Percentiles rank a stretch among this genome's conserved stretches.
These are phyloP conservation scores for Hypericum androsaemum DNA, from an alignment of 345 rosid species.

Conservation along the genomic window DNA sequence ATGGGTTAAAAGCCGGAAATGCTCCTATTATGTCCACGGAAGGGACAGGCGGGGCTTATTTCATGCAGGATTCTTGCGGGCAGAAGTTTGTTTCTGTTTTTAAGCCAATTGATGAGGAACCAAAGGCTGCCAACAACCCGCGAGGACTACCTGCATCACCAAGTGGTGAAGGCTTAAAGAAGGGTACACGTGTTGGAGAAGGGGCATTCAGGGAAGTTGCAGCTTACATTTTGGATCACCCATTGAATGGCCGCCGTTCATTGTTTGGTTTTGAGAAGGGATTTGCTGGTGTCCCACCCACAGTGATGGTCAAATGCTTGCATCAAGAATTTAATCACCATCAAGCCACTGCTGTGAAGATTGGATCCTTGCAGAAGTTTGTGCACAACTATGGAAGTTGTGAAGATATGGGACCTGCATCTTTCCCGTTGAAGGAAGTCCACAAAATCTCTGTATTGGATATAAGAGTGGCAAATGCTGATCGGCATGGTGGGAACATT, in stretches of 20 bases:
- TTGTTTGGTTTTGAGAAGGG: slow-evolving; percentile 20
- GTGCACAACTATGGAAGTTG: slow-evolving; percentile 33
- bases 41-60: slow-evolving; percentile 41
- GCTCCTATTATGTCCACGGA: slow-evolving; percentile 33
- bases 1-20: slow-evolving; percentile 26
- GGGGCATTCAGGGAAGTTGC: slow-evolving; percentile 43
- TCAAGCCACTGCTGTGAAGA: slow-evolving; percentile 14
- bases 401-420: slow-evolving; percentile 37
- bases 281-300: slow-evolving; percentile 38
- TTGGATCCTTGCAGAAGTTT: slow-evolving; percentile 40
- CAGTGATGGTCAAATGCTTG: slow-evolving; percentile 25
- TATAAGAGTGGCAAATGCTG: slow-evolving; percentile 39
- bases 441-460: slow-evolving; percentile 36
- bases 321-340: slow-evolving; percentile 32
- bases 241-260: slow-evolving; percentile 15
- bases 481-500: slow-evolving; percentile 41
- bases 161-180: slow-evolving; percentile 35
- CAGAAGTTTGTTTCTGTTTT: slow-evolving; percentile 34
- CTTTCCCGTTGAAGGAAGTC: slow-evolving; percentile 36
- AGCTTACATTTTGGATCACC: slow-evolving; percentile 40
- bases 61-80: slow-evolving; percentile 32
- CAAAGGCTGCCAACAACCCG: slow-evolving; percentile 35
- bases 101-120: slow-evolving; percentile 44
- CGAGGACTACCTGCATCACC: slow-evolving; percentile 27
- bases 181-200: slow-evolving; percentile 38